Conservation (phyloP, 116 monocot genomes). For the Cymodocea nodosa region DNA sequence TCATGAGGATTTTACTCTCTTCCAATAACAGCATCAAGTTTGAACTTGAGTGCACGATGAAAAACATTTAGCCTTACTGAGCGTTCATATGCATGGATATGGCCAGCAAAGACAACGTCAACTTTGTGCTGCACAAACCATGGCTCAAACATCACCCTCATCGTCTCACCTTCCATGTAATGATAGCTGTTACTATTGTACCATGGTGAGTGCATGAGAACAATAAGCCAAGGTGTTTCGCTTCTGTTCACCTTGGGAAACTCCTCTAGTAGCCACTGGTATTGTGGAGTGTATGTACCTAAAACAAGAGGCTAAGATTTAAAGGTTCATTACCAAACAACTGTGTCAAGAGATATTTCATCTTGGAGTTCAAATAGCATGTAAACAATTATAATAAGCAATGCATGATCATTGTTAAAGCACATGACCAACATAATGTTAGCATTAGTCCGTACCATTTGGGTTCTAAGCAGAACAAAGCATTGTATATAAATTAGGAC, state of each 20-base stretch:
- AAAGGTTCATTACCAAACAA: background rate
- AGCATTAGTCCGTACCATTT: no score
- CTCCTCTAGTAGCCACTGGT: slow-evolving; percentile 45
- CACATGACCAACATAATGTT: no score
- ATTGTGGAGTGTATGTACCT: slow-evolving; percentile 65
- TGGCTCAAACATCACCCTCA: slow-evolving; percentile 45
- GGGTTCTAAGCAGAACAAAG: no score
- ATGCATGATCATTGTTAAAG: no score
- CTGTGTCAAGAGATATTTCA: no score
- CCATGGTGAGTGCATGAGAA: slow-evolving; percentile 64
- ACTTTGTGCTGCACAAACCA: slow-evolving; percentile 63
- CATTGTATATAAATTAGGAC: no score
- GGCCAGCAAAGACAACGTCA: slow-evolving; percentile 42
- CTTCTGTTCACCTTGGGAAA: slow-evolving; percentile 23
- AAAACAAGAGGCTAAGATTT: background rate
- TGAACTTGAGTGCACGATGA: background rate
- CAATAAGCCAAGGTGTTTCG: slow-evolving; percentile 20
- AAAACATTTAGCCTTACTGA: slow-evolving; percentile 8
- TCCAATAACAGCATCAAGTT: background rate
- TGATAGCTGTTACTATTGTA: slow-evolving; percentile 61
- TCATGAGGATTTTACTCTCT: background rate
- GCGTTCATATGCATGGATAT: slow-evolving; percentile 65
- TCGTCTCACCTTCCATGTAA: slow-evolving; percentile 62
- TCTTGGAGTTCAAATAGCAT: no score
- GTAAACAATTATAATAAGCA: no score